Evolutionary conservation across 2,329 filamentous ascomycete genomes (phyloP).

Genomic region (Stachybotrys chartarum): DNA sequence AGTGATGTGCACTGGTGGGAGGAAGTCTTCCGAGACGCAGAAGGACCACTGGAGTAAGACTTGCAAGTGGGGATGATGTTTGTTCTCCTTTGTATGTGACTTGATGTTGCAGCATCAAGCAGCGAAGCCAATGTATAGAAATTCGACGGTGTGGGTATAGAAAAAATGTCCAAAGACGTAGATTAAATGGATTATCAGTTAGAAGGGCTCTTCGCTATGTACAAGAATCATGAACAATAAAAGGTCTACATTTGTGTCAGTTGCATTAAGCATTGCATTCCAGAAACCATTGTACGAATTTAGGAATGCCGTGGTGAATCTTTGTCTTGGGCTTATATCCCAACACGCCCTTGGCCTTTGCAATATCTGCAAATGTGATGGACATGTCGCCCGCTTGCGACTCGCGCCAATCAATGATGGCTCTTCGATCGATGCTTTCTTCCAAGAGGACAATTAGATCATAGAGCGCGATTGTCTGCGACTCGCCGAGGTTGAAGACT

Average conservation of each 20-base stretch:
- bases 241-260: no score
- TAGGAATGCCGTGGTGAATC: constrained; percentile 11
- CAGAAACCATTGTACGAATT: constrained; percentile 12
- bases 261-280: not conserved
- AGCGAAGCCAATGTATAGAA: not conserved
- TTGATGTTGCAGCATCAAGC: not conserved
- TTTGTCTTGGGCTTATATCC: constrained; percentile 11
- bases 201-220: not conserved
- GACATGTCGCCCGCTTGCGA: constrained; percentile 14
- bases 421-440: constrained; percentile 9
- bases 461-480: constrained; percentile 12
- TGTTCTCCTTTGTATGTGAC: not conserved
- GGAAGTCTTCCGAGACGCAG: constrained; percentile 1
- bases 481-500: constrained; percentile 15
- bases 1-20: not conserved
- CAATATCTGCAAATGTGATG: constrained; percentile 12
- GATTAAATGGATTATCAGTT: no score
- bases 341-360: constrained; percentile 10
- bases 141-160: no score
- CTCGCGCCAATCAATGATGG: constrained; percentile 10
- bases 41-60: not conserved
- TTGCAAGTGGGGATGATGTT: not conserved
- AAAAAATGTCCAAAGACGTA: no score
- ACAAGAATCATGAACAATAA: not conserved
- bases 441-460: constrained; percentile 11